These are phyloP conservation scores for Vicia villosa DNA, from an alignment of 306 rosid species.

Conservation along the genomic window DNA sequence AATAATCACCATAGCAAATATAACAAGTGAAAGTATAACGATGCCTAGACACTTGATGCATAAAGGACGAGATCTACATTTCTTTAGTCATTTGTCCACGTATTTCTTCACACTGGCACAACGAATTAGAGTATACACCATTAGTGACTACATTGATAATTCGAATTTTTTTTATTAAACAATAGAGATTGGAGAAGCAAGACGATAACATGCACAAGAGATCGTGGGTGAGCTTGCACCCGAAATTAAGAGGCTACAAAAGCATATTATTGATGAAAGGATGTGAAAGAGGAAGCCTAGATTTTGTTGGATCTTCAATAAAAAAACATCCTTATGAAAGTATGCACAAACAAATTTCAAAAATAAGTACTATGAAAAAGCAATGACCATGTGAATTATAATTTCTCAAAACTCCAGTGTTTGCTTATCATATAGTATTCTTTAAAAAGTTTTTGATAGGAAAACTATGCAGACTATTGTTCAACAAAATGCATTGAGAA, in stretches of 20 bases:
- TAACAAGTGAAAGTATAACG: background rate
- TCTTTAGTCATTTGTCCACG: background rate
- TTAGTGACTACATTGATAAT: background rate
- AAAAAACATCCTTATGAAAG: background rate
- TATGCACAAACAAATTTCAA: background rate
- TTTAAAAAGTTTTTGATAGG: too few relatives aligned
- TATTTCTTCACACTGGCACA: background rate
- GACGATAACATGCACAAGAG: background rate
- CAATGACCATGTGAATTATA: background rate
- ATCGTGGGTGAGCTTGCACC: background rate
- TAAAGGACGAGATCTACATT: too few relatives aligned
- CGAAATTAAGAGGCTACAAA: background rate
- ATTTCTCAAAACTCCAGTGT: background rate
- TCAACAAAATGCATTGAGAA: too few relatives aligned
- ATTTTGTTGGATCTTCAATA: slow-evolving; percentile 10
- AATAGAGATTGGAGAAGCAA: background rate
- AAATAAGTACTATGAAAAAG: background rate
- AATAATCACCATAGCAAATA: background rate
- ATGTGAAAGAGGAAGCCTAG: background rate
- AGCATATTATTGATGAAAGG: background rate
- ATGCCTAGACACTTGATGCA: background rate
- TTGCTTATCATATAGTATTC: background rate
- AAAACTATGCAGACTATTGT: too few relatives aligned
- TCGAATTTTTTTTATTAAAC: background rate
- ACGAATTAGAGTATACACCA: background rate